phyloP scores from a whole-genome alignment of 2,329 filamentous ascomycete genomes.

The Aspergillus sergii region DNA sequence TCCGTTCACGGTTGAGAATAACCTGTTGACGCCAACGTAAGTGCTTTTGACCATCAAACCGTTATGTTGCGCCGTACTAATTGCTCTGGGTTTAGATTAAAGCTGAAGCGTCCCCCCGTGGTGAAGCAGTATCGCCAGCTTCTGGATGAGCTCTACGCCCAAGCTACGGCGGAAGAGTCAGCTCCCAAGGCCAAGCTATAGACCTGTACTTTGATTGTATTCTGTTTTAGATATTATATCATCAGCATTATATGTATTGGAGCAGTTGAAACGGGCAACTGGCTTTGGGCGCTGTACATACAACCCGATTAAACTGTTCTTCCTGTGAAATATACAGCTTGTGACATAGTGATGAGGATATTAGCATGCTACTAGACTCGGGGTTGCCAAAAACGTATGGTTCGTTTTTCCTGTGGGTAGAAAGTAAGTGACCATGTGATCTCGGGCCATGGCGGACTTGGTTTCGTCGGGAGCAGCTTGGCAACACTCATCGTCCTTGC shows the following conservation, averaged over 20 bases:
- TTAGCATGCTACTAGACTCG: background rate
- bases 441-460: background rate
- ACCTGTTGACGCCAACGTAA: conserved; percentile 63
- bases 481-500: background rate
- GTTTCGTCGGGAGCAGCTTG: background rate
- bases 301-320: background rate
- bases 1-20: conserved; percentile 91
- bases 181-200: conserved; percentile 43
- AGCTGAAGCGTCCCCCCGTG: conserved; percentile 70
- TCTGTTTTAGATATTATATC: background rate
- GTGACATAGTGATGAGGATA: background rate
- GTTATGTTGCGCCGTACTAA: conserved; percentile 20
- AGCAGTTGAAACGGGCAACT: background rate
- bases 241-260: background rate
- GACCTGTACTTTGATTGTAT: background rate
- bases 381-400: background rate
- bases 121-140: conserved; percentile 63
- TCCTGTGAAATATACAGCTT: background rate
- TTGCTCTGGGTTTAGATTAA: conserved; percentile 54
- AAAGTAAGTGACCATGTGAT: background rate
- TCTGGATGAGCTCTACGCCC: conserved; percentile 64
- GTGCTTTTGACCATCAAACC: conserved; percentile 22
- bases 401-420: background rate
- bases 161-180: conserved; percentile 48
- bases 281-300: conserved; percentile 8